Conservation (phyloP, 2,329 filamentous ascomycete species). For the Zymoseptoria passerinii region DNA sequence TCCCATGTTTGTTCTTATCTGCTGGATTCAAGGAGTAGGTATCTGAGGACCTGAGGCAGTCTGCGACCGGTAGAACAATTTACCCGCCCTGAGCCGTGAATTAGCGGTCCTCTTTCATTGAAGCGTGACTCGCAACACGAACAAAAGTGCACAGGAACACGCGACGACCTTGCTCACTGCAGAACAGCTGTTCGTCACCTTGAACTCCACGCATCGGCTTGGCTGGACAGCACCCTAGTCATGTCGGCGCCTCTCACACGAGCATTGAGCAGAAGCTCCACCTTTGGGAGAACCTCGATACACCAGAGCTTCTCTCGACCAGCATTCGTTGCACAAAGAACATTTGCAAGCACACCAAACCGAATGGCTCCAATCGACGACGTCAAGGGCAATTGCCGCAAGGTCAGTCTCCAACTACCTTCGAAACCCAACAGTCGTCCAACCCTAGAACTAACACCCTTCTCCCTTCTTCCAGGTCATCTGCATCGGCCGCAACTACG, state of each 20-base stretch:
- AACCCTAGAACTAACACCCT: neutral
- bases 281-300: neutral
- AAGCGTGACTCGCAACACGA: neutral
- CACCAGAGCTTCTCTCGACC: neutral
- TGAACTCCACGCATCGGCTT: neutral
- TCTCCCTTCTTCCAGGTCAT: slow-evolving; percentile 60
- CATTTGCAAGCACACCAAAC: slow-evolving; percentile 9
- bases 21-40: too few species aligned
- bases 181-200: neutral
- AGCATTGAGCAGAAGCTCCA: neutral
- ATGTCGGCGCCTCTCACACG: neutral
- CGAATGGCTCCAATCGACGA: slow-evolving; percentile 18
- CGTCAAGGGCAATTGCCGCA: slow-evolving; percentile 40
- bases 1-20: too few species aligned
- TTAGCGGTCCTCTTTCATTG: neutral
- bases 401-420: slow-evolving; percentile 29
- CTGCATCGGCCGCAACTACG: slow-evolving; percentile 94
- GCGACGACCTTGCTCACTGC: neutral
- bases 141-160: neutral
- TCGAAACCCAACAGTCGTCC: neutral
- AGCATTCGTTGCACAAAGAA: neutral
- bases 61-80: neutral
- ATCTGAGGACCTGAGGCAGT: too few species aligned
- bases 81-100: neutral
- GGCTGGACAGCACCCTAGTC: neutral